Evolutionary conservation across 2,329 filamentous ascomycete genomes (phyloP), one percentile per base, ranked within the genome.

Genomic region (Acephala macrosclerotiorum): DNA sequence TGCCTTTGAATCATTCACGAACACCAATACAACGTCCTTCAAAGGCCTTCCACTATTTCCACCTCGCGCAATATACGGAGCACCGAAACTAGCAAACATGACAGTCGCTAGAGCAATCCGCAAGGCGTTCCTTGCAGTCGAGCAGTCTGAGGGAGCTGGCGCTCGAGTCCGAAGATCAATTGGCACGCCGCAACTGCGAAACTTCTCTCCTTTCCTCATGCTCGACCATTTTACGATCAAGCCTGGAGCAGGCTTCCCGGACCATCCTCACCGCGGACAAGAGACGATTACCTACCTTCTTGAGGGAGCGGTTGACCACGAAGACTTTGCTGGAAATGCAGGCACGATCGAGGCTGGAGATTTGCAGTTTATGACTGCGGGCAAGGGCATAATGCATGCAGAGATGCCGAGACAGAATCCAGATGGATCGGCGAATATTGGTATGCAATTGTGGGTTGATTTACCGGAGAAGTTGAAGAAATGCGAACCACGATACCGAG

Each of bases 291-390:
- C 94, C 0, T 97, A 97, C 77, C 84, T 98, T 35, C 84, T 98
- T n/a, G 81, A 86, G 16, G 95, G 95, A 70, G 92, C 87, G 3
- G 89, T 97, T 66, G 93, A 97, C 80, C 94, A 97, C 76, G 94
- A 97, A 80, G 94, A 97, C 78, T 97, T 97, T 72, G 90, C 92
- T 1, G 94, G 94, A 14, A 90, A 96, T 81, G 85, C 85, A 58
- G 96, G 95, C 65, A 96, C 91, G 3, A 93, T 98, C 72, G 85
- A 90, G 67, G 80, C 91, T 0, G 95, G 95, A n/a, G 95, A 97
- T 77, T 81, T 98, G 57, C 95, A 98, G 77, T 98, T 98, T 84
- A 98, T 98, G 96, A 97, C 95, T 0, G 95, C 95, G 0, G 95
- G 95, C 3, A 84, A 86, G 22, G 95, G 95, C 49, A 96, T 98